Percentiles rank a stretch among this genome's conserved stretches.
Evolutionary conservation across 1,284 basidiomycete genomes (phyloP).

Genomic region (Cryptococcus wingfieldii): DNA sequence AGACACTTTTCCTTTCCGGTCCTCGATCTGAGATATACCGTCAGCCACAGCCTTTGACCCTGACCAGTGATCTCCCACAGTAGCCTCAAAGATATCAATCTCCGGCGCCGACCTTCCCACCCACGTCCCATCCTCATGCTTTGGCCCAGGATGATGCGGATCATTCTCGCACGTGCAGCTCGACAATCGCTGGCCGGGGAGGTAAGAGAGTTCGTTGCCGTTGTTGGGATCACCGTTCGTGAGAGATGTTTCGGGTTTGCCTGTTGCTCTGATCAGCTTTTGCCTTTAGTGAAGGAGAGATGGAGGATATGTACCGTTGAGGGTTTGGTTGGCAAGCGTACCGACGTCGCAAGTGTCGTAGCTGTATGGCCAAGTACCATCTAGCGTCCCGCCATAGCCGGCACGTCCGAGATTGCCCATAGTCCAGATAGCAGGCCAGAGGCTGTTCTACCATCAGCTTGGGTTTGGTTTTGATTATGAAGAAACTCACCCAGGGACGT

Average conservation of each 20-base stretch:
- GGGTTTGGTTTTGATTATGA: neutral
- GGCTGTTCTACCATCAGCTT: constrained; percentile 16
- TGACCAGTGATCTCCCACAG: constrained; percentile 36
- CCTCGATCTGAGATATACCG: constrained; percentile 13
- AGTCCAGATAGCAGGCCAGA: constrained; percentile 57
- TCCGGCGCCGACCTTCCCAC: constrained; percentile 81
- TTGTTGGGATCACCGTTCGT: constrained; percentile 39
- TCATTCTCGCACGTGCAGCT: constrained; percentile 70
- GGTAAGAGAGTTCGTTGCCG: constrained; percentile 52
- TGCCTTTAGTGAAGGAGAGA: neutral
- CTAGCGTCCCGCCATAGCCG: constrained; percentile 50
- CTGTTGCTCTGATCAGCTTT: constrained; percentile 5
- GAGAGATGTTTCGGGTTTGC: constrained; percentile 24
- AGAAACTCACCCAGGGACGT: constrained; percentile 56
- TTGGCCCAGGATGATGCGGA: constrained; percentile 72
- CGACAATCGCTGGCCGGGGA: constrained; percentile 76
- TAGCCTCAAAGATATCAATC: constrained; percentile 76
- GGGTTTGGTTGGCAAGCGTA: constrained; percentile 56
- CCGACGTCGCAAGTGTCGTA: constrained; percentile 55
- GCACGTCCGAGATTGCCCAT: constrained; percentile 53
- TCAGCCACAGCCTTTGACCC: neutral
- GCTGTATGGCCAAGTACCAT: constrained; percentile 56
- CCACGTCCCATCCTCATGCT: constrained; percentile 60
- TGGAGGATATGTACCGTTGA: constrained; percentile 25
- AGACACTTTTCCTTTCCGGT: constrained; percentile 39